Base-by-base conservation (phyloP, 345 rosid species). In the Citrus sinensis region DNA sequence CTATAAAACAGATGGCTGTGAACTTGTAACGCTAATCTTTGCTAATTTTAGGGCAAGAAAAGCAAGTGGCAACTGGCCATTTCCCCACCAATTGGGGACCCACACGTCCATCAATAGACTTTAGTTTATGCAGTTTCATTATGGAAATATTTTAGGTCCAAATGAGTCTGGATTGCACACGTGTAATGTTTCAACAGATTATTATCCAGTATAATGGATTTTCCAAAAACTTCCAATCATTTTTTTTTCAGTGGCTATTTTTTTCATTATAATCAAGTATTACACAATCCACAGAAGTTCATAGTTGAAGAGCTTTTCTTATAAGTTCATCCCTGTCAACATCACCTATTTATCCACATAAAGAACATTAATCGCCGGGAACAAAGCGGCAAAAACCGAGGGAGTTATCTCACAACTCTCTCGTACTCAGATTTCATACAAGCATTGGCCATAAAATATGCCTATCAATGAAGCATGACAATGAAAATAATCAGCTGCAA, bases 401-500 rank as follows among this genome's bases (percentile, higher is more conserved):
- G 4, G 71, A 67, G 37, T 37, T n/a, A 76, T 62, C 67, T 61
- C 73, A 14, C 71, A n/a, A 13, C 73, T 71, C 74, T 79, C 25
- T 27, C 37, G 13, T 69, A 30, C 19, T 56, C 61, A 74, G 71
- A 71, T 71, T 82, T 32, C 63, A 14, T 37, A 54, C 17, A 63
- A 13, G 62, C 65, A 56, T 67, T 73, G 55, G 81, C 70, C 37
- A 70, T 56, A 46, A 16, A 51, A 51, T 54, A 54, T 5, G 42
- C 34, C 75, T 20, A 24, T 13, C 34, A 35, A 46, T 20, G 73
- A 54, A 54, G 74, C 73, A 61, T 22, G 75, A 59, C 34, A 32
- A 27, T 1, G 25, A 76, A 59, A 82, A 69, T 78, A 73, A 77
- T 68, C 65, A 51, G 78, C 73, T 62, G 73, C 68, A 72, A 70